Evolutionary conservation across 805 yeast species (phyloP), one percentile per base, ranked within the genome.

Genomic region (Kazachstania psychrophila): DNA sequence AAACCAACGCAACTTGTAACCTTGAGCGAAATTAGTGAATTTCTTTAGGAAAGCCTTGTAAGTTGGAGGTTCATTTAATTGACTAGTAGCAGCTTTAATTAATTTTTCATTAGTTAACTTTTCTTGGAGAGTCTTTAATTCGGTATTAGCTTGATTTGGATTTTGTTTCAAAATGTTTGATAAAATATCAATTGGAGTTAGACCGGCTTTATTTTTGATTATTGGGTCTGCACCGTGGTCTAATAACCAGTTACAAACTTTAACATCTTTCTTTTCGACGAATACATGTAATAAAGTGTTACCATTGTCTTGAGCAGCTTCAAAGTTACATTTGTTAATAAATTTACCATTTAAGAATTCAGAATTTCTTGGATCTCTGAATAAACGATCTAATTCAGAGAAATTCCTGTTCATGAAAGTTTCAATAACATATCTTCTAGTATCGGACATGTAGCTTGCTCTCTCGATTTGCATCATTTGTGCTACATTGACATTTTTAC

Each of bases 1-100:
- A 59, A 92, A 92, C 81, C 94, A 92, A 42, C 99, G 77, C 37
- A 89, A 66, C 55, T 89, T 89, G 60, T 89, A 92, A 18, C 99
- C 99, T 25, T 86, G 76, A 2, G 96, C 95, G 59, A 88, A 85
- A 57, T 94, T 92, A 8, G 99, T 92, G 95, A 96, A 92, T 57
- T 92, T 92, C 49, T 87, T 79, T 43, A 92, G 68, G 54, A 87
- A 92, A 1, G 98, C 98, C 52, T 82, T 82, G 61, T 79, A 81
- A 1, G 86, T 73, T 3, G 96, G 96, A 2, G 92, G 77, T 33
- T 69, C 75, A 24, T 51, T 48, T 23, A 56, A 37, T 30, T 54
- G 60, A 20, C 46, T 49, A 5, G 66, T 51, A 12, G 62, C 61
- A 23, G 60, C 61, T 58, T 80, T 74, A 39, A 79, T 80, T 36